phyloP scores from a whole-genome alignment of 2,329 filamentous ascomycete species.

The Orbilia brochopaga region DNA sequence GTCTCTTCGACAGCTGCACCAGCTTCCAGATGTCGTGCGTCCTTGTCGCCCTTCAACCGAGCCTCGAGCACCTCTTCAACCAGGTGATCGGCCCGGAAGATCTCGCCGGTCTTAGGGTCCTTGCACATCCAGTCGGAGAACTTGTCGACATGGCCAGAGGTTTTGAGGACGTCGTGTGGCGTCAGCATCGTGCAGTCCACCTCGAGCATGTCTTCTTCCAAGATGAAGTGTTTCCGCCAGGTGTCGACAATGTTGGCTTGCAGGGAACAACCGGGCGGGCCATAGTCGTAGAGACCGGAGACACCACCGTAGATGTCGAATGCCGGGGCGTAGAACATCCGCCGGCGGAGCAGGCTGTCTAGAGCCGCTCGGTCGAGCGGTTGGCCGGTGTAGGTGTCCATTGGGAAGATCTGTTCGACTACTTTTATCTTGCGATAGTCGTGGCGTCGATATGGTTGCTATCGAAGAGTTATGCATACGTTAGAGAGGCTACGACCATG shows the following conservation, averaged over 20 bases:
- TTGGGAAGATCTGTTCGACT: constrained; percentile 49
- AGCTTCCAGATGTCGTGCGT: constrained; percentile 81
- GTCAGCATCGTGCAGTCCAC: constrained; percentile 94
- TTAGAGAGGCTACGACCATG: too few species aligned
- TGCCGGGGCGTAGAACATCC: constrained; percentile 91
- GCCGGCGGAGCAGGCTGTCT: constrained; percentile 83
- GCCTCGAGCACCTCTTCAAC: constrained; percentile 92
- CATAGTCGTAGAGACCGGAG: constrained; percentile 89
- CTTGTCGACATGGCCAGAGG: constrained; percentile 94
- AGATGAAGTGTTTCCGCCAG: constrained; percentile 92
- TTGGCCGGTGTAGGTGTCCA: constrained; percentile 85
- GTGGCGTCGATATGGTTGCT: neutral
- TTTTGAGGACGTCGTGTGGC: constrained; percentile 91
- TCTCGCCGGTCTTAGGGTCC: constrained; percentile 96
- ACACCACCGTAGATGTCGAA: constrained; percentile 96
- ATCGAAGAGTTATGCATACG: too few species aligned
- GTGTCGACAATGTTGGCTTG: constrained; percentile 85
- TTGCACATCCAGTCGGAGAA: constrained; percentile 99
- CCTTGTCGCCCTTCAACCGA: constrained; percentile 86
- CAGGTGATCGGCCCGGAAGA: constrained; percentile 92
- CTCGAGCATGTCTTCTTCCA: constrained; percentile 94
- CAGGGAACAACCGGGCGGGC: constrained; percentile 82
- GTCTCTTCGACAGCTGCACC: constrained; percentile 46
- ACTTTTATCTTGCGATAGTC: neutral
- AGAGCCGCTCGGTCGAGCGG: constrained; percentile 81